phyloP scores from a whole-genome alignment of 441 rosid species.

The Eutrema salsugineum region DNA sequence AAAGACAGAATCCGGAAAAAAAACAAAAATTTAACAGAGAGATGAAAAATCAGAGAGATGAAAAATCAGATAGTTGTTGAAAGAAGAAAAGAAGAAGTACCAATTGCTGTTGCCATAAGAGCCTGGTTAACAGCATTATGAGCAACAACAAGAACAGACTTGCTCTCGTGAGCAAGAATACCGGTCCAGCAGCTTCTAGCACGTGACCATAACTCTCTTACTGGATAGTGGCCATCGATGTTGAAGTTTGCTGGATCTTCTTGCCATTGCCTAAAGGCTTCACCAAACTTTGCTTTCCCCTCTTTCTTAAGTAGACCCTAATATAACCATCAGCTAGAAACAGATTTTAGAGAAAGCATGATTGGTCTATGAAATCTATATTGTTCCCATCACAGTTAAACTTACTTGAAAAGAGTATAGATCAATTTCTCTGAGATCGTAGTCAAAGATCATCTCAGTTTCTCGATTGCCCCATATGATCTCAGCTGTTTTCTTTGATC shows the following conservation, averaged over 20 bases:
- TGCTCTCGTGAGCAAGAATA: conserved; percentile 71
- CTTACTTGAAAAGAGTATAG: conserved; percentile 84
- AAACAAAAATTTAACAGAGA: background rate
- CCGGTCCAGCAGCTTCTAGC: conserved; percentile 67
- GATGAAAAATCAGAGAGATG: background rate
- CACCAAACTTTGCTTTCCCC: conserved; percentile 72
- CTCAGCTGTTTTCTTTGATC: conserved; percentile 84
- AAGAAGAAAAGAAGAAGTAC: conserved; percentile 35
- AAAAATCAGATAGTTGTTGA: background rate
- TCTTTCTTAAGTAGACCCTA: conserved; percentile 88
- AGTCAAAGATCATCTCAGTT: conserved; percentile 57
- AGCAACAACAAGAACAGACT: conserved; percentile 88
- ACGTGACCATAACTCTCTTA: conserved; percentile 85
- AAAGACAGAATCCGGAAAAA: background rate
- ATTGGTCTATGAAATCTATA: background rate
- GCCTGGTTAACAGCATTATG: conserved; percentile 97
- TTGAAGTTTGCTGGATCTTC: conserved; percentile 70
- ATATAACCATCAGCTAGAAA: conserved; percentile 26
- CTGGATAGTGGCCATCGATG: conserved; percentile 86
- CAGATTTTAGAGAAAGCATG: background rate
- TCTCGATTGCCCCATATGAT: conserved; percentile 79
- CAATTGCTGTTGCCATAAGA: conserved; percentile 82
- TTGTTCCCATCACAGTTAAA: background rate
- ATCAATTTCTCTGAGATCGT: conserved; percentile 84
- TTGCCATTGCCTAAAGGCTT: conserved; percentile 77